Evolutionary conservation across 352 stramenopile species (phyloP).

Genomic region (Peronospora belbahrii): DNA sequence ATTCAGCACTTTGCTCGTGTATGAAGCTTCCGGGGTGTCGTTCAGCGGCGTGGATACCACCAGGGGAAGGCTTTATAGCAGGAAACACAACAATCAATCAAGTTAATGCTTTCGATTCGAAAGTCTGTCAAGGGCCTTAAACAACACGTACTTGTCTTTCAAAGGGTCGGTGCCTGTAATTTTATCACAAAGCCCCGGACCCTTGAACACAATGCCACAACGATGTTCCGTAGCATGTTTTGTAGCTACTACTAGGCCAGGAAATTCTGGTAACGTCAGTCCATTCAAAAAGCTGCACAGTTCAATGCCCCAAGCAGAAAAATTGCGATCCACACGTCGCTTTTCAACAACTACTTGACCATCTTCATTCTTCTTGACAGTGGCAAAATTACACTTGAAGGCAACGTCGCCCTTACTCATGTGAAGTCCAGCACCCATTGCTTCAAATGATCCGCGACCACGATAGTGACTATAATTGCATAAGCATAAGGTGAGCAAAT

Average conservation of each 20-base stretch:
- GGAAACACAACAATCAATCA: not conserved
- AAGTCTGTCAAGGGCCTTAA: not conserved
- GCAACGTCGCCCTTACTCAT: slow-evolving; percentile 84
- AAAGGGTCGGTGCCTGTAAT: slow-evolving; percentile 84
- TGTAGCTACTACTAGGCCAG: slow-evolving; percentile 54
- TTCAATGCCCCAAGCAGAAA: slow-evolving; percentile 73
- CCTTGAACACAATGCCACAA: slow-evolving; percentile 83
- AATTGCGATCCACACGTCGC: slow-evolving; percentile 80
- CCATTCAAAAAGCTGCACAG: slow-evolving; percentile 71
- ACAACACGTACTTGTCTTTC: slow-evolving; percentile 69
- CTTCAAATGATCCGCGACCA: slow-evolving; percentile 80
- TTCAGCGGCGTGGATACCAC: slow-evolving; percentile 53
- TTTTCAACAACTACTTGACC: slow-evolving; percentile 57
- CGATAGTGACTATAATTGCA: slow-evolving; percentile 57
- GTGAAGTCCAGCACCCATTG: slow-evolving; percentile 73
- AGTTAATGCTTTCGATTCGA: not conserved
- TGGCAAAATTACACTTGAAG: slow-evolving; percentile 88
- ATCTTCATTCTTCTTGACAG: slow-evolving; percentile 53
- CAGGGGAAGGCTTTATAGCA: slow-evolving; percentile 48
- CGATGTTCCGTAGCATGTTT: slow-evolving; percentile 87
- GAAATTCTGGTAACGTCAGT: slow-evolving; percentile 50
- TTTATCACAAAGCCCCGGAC: slow-evolving; percentile 68
- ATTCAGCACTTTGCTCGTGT: slow-evolving; percentile 78
- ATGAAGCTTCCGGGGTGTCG: slow-evolving; percentile 52
- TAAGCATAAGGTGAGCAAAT: not conserved